phyloP scores from a whole-genome alignment of 1,284 basidiomycete species.

The Phellinidium pouzarii region DNA sequence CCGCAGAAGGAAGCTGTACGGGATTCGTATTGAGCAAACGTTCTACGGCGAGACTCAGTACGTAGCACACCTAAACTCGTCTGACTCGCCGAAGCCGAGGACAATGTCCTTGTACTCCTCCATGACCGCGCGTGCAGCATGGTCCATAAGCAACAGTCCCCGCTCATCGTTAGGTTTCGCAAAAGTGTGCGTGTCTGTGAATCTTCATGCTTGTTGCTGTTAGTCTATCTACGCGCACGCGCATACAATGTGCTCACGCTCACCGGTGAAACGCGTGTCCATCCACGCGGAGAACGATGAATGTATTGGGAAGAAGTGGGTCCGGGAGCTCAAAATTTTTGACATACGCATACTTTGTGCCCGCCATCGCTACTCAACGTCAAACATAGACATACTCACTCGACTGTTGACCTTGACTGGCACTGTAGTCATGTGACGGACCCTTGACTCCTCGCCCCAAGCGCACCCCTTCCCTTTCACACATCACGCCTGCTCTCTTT shows the following conservation, averaged over 20 bases:
- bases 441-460: background rate
- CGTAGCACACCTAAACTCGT: constrained; percentile 93
- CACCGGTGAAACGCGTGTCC: constrained; percentile 94
- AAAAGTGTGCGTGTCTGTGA: constrained; percentile 81
- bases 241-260: constrained; percentile 22
- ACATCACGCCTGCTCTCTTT: constrained; percentile 1
- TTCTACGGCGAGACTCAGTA: constrained; percentile 7
- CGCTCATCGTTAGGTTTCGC: constrained; percentile 87
- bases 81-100: constrained; percentile 91
- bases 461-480: constrained; percentile 8
- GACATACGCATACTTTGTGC: constrained; percentile 88
- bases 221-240: background rate
- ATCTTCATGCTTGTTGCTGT: constrained; percentile 40
- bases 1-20: constrained; percentile 75
- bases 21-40: constrained; percentile 1
- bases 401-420: background rate
- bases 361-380: constrained; percentile 63
- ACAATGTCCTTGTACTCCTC: constrained; percentile 75
- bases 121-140: constrained; percentile 81
- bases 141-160: constrained; percentile 90
- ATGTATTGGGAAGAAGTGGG: constrained; percentile 76
- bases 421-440: constrained; percentile 1
- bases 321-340: constrained; percentile 88
- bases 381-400: background rate
- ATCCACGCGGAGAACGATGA: constrained; percentile 84